These are phyloP conservation scores for Funneliformis mosseae DNA, from an alignment of 192 early-diverging fungal genomes.

Conservation along the genomic window DNA sequence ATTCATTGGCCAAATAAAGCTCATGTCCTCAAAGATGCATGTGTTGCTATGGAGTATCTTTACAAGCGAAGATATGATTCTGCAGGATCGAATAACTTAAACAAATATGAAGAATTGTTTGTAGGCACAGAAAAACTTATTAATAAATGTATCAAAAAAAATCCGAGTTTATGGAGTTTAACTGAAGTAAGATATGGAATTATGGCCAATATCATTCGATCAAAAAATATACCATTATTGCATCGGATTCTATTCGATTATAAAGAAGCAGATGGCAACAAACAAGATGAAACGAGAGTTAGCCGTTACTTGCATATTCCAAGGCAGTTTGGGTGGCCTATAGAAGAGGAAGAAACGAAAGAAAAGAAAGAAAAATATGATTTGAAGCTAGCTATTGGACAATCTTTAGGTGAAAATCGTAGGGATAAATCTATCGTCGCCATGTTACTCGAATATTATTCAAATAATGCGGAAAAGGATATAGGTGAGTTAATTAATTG, in stretches of 20 bases:
- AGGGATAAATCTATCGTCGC: not conserved
- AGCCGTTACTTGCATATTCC: not conserved
- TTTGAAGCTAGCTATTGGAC: not conserved
- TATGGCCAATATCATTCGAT: not conserved
- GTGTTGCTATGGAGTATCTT: not conserved
- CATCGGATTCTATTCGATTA: not conserved
- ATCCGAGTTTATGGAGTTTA: not conserved
- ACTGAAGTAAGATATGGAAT: not conserved
- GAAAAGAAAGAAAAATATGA: too few species aligned
- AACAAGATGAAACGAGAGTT: not conserved
- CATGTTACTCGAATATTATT: slow-evolving; percentile 5
- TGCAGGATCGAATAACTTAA: not conserved
- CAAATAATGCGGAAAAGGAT: not conserved
- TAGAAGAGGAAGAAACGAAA: too few species aligned
- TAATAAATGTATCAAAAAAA: not conserved
- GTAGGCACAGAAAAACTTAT: not conserved
- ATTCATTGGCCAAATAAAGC: not conserved
- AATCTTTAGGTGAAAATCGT: not conserved
- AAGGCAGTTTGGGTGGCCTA: not conserved
- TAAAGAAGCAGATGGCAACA: not conserved
- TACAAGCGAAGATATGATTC: not conserved
- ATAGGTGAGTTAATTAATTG: too few species aligned
- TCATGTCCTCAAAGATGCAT: not conserved
- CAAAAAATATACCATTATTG: not conserved
- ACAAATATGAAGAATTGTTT: not conserved